phyloP scores from a whole-genome alignment of 2,329 filamentous ascomycete species.

The Microcyclospora tardicrescens region DNA sequence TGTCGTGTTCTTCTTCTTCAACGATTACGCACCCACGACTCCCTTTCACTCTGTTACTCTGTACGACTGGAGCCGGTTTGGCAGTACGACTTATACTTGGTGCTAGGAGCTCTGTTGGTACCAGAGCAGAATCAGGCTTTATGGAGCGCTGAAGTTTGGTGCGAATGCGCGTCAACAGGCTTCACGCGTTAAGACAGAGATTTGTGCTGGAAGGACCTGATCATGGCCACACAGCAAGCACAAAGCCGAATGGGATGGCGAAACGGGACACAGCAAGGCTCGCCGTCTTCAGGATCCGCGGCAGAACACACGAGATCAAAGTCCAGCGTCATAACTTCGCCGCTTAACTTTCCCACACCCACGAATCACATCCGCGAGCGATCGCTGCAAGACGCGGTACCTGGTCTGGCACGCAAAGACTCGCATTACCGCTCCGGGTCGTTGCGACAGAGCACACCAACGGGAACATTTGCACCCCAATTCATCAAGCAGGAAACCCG shows the following conservation, averaged over 20 bases:
- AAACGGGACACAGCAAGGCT: constrained; percentile 25
- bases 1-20: no score
- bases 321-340: constrained; percentile 59
- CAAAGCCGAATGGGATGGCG: constrained; percentile 57
- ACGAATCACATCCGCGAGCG: constrained; percentile 54
- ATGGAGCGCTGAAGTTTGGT: no score
- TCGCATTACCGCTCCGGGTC: constrained; percentile 43
- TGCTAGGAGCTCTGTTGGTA: no score
- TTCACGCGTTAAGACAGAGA: no score
- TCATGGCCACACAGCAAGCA: constrained; percentile 26
- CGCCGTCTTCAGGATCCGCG: constrained; percentile 50
- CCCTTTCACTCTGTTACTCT: no score
- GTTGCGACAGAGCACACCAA: constrained; percentile 48
- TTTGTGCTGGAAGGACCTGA: no score
- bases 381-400: constrained; percentile 39
- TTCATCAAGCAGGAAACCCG: constrained; percentile 87
- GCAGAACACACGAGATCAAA: constrained; percentile 50
- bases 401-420: constrained; percentile 20
- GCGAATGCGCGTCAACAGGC: no score
- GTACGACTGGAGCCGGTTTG: no score
- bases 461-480: constrained; percentile 82
- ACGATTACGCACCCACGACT: no score
- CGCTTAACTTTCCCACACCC: constrained; percentile 33
- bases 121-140: no score
- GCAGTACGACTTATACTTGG: no score